Evolutionary conservation across 176 grass and related monocot genomes (phyloP).

Genomic region (Ensete ventricosum): DNA sequence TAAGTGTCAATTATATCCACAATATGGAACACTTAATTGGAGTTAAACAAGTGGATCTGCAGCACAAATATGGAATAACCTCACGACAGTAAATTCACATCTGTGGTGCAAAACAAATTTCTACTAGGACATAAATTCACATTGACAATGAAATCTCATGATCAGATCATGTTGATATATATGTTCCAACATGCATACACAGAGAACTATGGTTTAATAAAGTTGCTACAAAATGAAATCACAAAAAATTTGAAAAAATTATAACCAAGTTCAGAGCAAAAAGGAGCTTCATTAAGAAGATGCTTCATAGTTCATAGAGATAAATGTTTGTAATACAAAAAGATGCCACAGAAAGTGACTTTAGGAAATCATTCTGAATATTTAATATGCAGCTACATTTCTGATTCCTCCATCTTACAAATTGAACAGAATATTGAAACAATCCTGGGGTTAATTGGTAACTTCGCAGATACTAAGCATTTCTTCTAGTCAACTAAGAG

Average conservation of each 20-base stretch:
- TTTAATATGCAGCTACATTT: not conserved
- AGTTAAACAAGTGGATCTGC: not conserved
- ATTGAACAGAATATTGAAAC: not conserved
- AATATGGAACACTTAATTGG: not conserved
- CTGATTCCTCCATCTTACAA: not conserved
- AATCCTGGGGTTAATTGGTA: not conserved
- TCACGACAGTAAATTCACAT: not conserved
- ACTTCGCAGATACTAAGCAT: not conserved
- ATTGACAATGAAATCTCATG: not conserved
- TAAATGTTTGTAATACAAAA: not conserved
- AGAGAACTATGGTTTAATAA: no score
- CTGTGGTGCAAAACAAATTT: not conserved
- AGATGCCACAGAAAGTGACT: not conserved
- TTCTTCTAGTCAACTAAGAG: constrained; percentile 3
- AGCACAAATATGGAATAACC: not conserved
- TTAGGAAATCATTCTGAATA: not conserved
- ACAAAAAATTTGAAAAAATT: not conserved
- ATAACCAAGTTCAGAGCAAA: not conserved
- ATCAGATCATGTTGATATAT: no score
- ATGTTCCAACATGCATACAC: no score
- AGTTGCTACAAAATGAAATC: not conserved
- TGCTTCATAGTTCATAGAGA: not conserved
- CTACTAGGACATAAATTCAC: not conserved
- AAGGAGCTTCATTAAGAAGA: not conserved
- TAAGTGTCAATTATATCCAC: not conserved